Evolutionary conservation across 2,329 filamentous ascomycete genomes (phyloP), one percentile per base, ranked within the genome.

Genomic region (Shiraia sp.): DNA sequence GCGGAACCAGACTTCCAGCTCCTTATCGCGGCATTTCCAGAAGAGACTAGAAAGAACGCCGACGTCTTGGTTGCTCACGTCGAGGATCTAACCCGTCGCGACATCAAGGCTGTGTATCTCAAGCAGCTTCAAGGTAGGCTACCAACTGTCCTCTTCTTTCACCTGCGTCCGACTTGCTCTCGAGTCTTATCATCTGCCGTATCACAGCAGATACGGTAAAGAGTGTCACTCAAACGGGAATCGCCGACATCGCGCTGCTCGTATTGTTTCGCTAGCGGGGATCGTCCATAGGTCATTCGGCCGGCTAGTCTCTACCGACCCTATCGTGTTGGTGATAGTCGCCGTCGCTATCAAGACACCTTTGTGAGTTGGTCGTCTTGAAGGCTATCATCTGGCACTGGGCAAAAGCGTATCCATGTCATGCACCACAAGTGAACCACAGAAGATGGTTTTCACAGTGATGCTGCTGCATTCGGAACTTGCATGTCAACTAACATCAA

Each of bases 51-150:
- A 56, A 68, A 72, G 40, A 80, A 81, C 30, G 81, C 80, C 33
- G 71, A 74, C 15, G 78, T 79, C 15, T 76, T 92, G 42, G 75
- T 81, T 51, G 75, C 79, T 10, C 87, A 91, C 68, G 82, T 89
- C 46, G 73, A 79, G 52, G 83, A 90, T 59, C 78, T 92, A 49
- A 85, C 88, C 58, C 73, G 76, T 46, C 79, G 78, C 49, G 88
- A 93, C 64, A 77, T 89, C 61, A 93, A 92, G 71, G 77, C 83
- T 45, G 74, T 86, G 29, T 90, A 90, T 68, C 76, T 91, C 50
- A 93, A 93, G 73, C 81, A 81, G 44, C 80, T 92, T 30, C 88
- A 93, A 72, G 66, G 63, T 69, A 46, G 53, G 63, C 57, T 40
- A 46, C 34, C 37, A 39, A 45, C 45, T 40, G 10, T 28, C 35